Evolutionary conservation across 148 eudicot genomes (phyloP).

Genomic region (Vaccinium corymbosum): DNA sequence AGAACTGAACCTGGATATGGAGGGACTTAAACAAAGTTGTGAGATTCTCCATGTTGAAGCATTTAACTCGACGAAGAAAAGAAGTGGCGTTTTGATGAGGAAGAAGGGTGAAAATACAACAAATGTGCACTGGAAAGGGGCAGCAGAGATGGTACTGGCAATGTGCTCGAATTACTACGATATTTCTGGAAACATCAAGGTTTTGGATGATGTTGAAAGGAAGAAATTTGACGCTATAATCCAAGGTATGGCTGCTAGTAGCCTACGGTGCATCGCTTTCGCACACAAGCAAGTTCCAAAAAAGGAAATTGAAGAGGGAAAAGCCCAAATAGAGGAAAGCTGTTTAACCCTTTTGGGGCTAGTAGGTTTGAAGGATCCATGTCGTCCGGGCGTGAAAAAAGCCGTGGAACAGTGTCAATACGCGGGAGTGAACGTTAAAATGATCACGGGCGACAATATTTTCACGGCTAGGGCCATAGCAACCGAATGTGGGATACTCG

Average conservation of each 20-base stretch:
- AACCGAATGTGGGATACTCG: slow-evolving; percentile 25
- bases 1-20: slow-evolving; percentile 16
- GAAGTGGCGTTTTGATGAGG: slow-evolving; percentile 14
- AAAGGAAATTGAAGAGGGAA: neutral
- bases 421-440: slow-evolving; percentile 16
- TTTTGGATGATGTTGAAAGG: neutral
- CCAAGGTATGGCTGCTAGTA: slow-evolving; percentile 14
- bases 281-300: slow-evolving; percentile 14
- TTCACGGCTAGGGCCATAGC: slow-evolving; percentile 24
- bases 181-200: neutral
- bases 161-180: slow-evolving; percentile 23
- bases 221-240: slow-evolving; percentile 1
- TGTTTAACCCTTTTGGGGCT: slow-evolving; percentile 16
- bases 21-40: slow-evolving; percentile 2
- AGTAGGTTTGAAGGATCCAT: slow-evolving; percentile 19
- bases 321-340: neutral
- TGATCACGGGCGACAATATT: slow-evolving; percentile 23
- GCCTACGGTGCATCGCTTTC: slow-evolving; percentile 23
- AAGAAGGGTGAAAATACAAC: slow-evolving; percentile 12
- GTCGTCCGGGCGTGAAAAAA: slow-evolving; percentile 4
- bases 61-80: slow-evolving; percentile 19
- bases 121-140: slow-evolving; percentile 27
- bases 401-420: slow-evolving; percentile 13
- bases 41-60: slow-evolving; percentile 7
- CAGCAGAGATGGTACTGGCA: slow-evolving; percentile 19